Percentiles rank a stretch among this genome's conserved stretches.
These are phyloP conservation scores for Gnomoniopsis sp. DNA, from an alignment of 2,329 filamentous ascomycete species.

Conservation along the genomic window DNA sequence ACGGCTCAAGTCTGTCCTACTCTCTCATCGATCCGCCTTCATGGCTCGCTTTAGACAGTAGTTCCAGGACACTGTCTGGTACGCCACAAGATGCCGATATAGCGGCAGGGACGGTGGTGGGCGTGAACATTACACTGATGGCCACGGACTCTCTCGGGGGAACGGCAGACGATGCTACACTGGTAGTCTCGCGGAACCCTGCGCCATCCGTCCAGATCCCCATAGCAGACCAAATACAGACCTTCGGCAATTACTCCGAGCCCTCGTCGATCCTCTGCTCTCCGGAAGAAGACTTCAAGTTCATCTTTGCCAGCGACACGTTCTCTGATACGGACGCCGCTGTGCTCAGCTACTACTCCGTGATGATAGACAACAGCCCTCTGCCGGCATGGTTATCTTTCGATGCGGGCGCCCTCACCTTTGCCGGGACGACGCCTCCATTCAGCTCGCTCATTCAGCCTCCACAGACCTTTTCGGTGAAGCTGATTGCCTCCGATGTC, in stretches of 20 bases:
- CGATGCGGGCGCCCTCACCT: conserved; percentile 58
- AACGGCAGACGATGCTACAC: conserved; percentile 60
- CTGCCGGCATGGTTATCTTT: conserved; percentile 85
- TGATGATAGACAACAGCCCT: conserved; percentile 73
- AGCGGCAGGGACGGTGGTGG: conserved; percentile 49
- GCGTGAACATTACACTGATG: conserved; percentile 60
- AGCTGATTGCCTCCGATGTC: conserved; percentile 75
- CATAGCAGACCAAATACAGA: conserved; percentile 54
- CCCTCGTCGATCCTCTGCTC: conserved; percentile 57
- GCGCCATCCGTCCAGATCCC: conserved; percentile 54
- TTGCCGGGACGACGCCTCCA: conserved; percentile 68
- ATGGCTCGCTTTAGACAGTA: conserved; percentile 72
- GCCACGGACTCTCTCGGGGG: conserved; percentile 66
- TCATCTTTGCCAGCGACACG: conserved; percentile 53
- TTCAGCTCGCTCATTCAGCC: conserved; percentile 60
- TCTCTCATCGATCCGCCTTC: conserved; percentile 60
- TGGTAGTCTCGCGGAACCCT: conserved; percentile 63
- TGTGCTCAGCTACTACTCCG: conserved; percentile 70
- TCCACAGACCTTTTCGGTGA: conserved; percentile 69
- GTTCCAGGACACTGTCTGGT: conserved; percentile 64
- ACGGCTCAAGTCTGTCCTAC: conserved; percentile 57
- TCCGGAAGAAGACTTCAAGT: conserved; percentile 50
- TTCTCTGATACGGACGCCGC: conserved; percentile 55
- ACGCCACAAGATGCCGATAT: conserved; percentile 58
- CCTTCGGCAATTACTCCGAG: conserved; percentile 56